A percentile compares a stretch with the other conserved stretches of the same genome.
phyloP scores from a whole-genome alignment of 2,329 filamentous ascomycete genomes.

The Botrytis galanthina region DNA sequence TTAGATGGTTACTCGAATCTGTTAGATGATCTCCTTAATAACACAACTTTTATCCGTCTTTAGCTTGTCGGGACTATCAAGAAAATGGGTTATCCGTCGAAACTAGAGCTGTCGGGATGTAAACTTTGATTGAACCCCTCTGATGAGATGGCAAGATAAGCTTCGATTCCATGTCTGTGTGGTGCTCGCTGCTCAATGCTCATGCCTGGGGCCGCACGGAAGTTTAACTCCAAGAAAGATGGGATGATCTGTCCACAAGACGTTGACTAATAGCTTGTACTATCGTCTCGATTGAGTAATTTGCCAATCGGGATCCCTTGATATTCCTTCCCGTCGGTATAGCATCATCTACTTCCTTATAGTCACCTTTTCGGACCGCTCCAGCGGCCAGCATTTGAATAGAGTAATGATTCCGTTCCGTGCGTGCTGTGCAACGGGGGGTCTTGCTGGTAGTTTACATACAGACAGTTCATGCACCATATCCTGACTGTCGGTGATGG shows the following conservation, averaged over 20 bases:
- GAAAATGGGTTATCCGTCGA: not conserved
- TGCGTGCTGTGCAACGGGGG: not conserved
- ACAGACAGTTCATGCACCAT: constrained; percentile 12
- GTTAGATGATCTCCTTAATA: not conserved
- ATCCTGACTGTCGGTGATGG: not conserved
- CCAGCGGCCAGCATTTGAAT: not conserved
- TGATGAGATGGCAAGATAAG: constrained; percentile 13
- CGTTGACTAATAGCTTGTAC: not conserved
- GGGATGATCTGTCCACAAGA: constrained; percentile 20
- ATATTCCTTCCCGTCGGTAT: constrained; percentile 15
- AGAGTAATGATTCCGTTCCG: not conserved
- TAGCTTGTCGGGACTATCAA: not conserved
- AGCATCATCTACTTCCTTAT: not conserved
- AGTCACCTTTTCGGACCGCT: constrained; percentile 15
- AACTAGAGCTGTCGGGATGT: not conserved
- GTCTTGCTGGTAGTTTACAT: not conserved
- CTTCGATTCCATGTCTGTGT: constrained; percentile 14
- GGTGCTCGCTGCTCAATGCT: not conserved
- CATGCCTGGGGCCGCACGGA: constrained; percentile 11
- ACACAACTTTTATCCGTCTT: not conserved
- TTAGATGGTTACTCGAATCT: not conserved
- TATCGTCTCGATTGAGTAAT: not conserved
- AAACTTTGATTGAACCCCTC: not conserved
- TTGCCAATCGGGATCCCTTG: constrained; percentile 9
- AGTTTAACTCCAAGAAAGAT: constrained; percentile 13